These are phyloP conservation scores for Vitis hybrid DNA, from an alignment of 177 flowering plant genomes.

Conservation along the genomic window DNA sequence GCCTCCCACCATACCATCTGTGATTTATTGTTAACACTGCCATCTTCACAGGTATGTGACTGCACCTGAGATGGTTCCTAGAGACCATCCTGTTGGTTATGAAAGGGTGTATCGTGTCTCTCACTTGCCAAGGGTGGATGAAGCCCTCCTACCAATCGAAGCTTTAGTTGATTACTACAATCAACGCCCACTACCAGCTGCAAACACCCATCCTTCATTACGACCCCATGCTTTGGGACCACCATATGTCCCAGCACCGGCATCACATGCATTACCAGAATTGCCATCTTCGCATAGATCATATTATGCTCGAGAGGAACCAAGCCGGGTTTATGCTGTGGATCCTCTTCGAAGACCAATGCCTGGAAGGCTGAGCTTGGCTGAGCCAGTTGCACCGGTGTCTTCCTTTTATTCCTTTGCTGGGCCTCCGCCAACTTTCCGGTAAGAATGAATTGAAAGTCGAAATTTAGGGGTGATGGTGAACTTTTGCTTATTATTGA, in stretches of 20 bases:
- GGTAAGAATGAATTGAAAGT: background rate
- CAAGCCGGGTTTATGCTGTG: background rate
- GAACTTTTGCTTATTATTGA: too few species aligned
- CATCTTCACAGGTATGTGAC: background rate
- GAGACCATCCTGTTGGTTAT: background rate
- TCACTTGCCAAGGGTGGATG: too few species aligned
- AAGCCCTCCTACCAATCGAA: too few species aligned
- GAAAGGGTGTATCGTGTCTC: too few species aligned
- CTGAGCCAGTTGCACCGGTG: constrained; percentile 8
- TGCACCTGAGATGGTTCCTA: background rate
- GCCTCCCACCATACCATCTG: background rate
- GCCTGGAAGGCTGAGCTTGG: background rate
- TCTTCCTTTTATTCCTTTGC: background rate
- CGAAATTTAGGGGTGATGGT: too few species aligned
- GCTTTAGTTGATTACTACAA: too few species aligned
- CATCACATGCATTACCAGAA: background rate
- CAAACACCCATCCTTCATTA: background rate
- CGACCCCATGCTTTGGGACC: background rate
- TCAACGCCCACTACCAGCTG: background rate
- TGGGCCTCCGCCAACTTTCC: background rate
- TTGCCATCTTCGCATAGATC: too few species aligned
- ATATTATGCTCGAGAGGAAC: too few species aligned
- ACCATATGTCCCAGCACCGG: background rate
- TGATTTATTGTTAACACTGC: background rate
- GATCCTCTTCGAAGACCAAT: constrained; percentile 9